Percentiles rank a stretch among this genome's conserved stretches.
Conservation (phyloP, 805 yeast genomes). For the Wickerhamomyces bisporus region DNA sequence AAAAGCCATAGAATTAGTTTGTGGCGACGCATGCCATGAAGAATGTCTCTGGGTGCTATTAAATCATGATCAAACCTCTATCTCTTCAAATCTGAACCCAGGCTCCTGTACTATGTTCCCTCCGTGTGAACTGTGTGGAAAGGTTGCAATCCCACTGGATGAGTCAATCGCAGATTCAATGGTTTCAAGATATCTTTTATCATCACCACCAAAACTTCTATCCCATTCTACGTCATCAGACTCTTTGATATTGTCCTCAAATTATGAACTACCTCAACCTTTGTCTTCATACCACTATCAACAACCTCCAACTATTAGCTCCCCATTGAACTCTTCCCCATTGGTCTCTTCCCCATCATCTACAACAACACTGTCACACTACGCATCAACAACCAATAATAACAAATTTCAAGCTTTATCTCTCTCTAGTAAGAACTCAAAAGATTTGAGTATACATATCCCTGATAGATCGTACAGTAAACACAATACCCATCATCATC, state of each 20-base stretch:
- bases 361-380: neutral
- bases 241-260: constrained; percentile 8
- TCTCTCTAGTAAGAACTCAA: constrained; percentile 19
- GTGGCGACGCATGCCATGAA: constrained; percentile 43
- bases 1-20: constrained; percentile 31
- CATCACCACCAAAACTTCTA: constrained; percentile 4
- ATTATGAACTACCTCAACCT: constrained; percentile 3
- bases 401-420: constrained; percentile 15
- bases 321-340: constrained; percentile 1
- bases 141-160: constrained; percentile 18
- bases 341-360: neutral
- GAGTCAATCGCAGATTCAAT: constrained; percentile 16
- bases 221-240: constrained; percentile 1
- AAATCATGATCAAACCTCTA: constrained; percentile 1
- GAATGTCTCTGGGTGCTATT: constrained; percentile 34
- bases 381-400: no score
- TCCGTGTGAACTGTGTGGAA: constrained; percentile 16
- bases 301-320: constrained; percentile 1
- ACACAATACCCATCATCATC: constrained; percentile 1
- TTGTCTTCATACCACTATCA: neutral
- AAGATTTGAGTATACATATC: constrained; percentile 21
- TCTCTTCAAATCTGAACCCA: neutral
- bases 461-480: constrained; percentile 8
- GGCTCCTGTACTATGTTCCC: constrained; percentile 20
- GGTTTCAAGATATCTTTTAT: constrained; percentile 16